Evolutionary conservation across 352 stramenopile species (phyloP).

Genomic region (Stramenopiles sp.): DNA sequence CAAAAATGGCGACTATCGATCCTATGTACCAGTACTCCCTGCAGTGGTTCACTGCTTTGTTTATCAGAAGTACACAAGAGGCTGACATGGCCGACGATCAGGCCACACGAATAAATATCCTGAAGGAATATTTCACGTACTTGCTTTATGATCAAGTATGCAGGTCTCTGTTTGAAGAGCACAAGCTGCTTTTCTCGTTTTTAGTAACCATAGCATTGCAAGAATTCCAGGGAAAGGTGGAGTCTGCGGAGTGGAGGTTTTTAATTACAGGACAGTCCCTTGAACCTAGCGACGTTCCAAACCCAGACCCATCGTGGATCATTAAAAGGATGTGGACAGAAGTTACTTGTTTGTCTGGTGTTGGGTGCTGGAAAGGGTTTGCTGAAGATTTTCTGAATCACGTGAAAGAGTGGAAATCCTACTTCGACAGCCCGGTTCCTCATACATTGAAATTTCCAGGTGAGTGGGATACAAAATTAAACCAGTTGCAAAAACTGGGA

Average conservation of each 20-base stretch:
- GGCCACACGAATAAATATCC: conserved; percentile 46
- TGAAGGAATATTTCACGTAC: conserved; percentile 68
- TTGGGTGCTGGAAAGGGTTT: conserved; percentile 28
- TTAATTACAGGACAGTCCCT: conserved; percentile 60
- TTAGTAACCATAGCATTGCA: conserved; percentile 61
- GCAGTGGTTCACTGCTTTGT: conserved; percentile 71
- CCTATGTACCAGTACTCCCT: conserved; percentile 83
- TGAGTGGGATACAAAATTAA: conserved; percentile 62
- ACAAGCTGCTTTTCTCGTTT: conserved; percentile 81
- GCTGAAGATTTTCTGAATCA: conserved; percentile 18
- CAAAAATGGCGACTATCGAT: conserved; percentile 62
- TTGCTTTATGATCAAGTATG: conserved; percentile 80
- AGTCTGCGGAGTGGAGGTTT: conserved; percentile 71
- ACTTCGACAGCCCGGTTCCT: conserved; percentile 45
- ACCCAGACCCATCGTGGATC: conserved; percentile 37
- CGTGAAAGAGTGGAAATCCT: conserved; percentile 24
- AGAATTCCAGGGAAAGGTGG: conserved; percentile 45
- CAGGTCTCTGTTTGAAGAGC: conserved; percentile 70
- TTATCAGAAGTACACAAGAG: conserved; percentile 46
- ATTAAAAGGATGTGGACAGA: conserved; percentile 37
- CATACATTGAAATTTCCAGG: conserved; percentile 65
- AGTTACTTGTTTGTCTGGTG: conserved; percentile 24
- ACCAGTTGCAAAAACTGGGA: conserved; percentile 72
- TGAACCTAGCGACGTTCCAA: conserved; percentile 21
- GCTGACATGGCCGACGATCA: conserved; percentile 57